Conservation (phyloP, 1,139 yeast species). For the Candida sp. region DNA sequence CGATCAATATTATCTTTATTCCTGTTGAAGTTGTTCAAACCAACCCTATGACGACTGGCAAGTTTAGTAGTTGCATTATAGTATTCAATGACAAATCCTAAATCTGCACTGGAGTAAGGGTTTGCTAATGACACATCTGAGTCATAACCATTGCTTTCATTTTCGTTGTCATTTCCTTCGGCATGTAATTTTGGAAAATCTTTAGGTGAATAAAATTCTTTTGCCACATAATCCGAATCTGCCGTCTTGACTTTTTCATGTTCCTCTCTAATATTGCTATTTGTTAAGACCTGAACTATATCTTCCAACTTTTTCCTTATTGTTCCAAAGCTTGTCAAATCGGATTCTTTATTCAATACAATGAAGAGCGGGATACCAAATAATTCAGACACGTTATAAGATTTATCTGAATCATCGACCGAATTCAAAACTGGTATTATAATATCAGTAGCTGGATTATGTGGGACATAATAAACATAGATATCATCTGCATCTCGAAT, state of each 20-base stretch:
- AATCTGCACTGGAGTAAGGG: slow-evolving; percentile 47
- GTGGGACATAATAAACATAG: slow-evolving; percentile 66
- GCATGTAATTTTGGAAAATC: slow-evolving; percentile 30
- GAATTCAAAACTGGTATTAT: slow-evolving; percentile 71
- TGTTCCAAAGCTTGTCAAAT: slow-evolving; percentile 43
- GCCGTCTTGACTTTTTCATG: slow-evolving; percentile 15
- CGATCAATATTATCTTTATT: slow-evolving; percentile 3
- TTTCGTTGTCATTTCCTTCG: slow-evolving; percentile 8
- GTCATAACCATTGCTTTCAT: slow-evolving; percentile 28
- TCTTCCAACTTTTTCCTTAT: slow-evolving; percentile 56
- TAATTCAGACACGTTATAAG: slow-evolving; percentile 31
- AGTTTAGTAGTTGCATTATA: slow-evolving; percentile 7
- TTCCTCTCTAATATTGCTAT: slow-evolving; percentile 20
- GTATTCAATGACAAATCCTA: slow-evolving; percentile 48
- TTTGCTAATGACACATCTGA: slow-evolving; percentile 52
- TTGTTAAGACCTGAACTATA: slow-evolving; percentile 22
- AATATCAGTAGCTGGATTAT: slow-evolving; percentile 38
- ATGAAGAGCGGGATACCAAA: slow-evolving; percentile 81
- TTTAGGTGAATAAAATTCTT: slow-evolving; percentile 19
- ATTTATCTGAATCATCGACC: slow-evolving; percentile 37
- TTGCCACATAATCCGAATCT: slow-evolving; percentile 9
- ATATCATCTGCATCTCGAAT: slow-evolving; percentile 63
- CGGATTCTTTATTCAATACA: slow-evolving; percentile 48
- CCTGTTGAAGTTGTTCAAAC: neutral
- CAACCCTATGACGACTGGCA: slow-evolving; percentile 3